phyloP scores from a whole-genome alignment of 2,329 filamentous ascomycete genomes.

The Cryphonectria radicalis region DNA sequence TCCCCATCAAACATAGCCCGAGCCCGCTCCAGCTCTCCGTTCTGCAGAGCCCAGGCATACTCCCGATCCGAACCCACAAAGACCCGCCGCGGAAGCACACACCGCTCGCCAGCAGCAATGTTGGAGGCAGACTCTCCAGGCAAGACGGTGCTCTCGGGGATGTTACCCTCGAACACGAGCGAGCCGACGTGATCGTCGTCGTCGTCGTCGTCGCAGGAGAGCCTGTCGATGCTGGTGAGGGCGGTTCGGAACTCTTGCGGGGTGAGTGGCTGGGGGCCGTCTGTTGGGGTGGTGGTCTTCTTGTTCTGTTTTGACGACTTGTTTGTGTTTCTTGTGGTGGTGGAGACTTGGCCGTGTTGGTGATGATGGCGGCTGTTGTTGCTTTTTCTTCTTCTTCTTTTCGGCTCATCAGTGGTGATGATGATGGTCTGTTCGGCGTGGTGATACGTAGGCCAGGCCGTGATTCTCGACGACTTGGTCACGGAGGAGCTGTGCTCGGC shows the following conservation, averaged over 20 bases:
- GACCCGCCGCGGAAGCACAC: not conserved
- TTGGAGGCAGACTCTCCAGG: conserved; percentile 17
- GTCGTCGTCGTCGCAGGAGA: not conserved
- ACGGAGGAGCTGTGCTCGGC: not conserved
- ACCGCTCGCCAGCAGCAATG: conserved; percentile 5
- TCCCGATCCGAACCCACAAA: conserved; percentile 10
- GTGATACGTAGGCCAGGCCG: conserved; percentile 6
- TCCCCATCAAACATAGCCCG: not conserved
- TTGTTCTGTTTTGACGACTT: not conserved
- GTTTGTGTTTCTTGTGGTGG: not conserved
- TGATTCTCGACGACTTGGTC: not conserved
- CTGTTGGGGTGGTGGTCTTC: conserved; percentile 3
- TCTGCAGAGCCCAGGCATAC: conserved; percentile 9
- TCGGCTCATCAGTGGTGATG: no score
- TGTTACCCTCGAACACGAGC: not conserved
- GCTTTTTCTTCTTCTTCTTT: not conserved
- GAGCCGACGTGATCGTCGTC: not conserved
- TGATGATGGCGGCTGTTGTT: not conserved
- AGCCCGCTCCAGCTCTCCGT: not conserved
- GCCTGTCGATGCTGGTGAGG: conserved; percentile 10
- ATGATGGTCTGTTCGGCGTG: not conserved
- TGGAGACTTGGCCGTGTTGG: not conserved
- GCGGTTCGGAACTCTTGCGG: conserved; percentile 11
- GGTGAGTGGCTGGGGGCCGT: not conserved
- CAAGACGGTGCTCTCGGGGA: not conserved